Conservation (phyloP, 371 early-diverging fungal species). For the Lichtheimia corymbifera region DNA sequence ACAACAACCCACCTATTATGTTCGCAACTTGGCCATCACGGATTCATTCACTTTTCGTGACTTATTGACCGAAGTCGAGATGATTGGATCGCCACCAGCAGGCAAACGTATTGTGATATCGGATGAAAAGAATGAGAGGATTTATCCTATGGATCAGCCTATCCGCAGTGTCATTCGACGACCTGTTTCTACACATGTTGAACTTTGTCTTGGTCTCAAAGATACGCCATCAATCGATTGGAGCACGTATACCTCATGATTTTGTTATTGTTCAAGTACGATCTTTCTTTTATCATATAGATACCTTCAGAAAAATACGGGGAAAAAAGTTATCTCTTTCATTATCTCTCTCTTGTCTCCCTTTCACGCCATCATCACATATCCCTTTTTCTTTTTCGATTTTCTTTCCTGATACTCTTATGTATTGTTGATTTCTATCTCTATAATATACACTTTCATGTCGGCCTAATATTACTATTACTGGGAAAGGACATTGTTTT, state of each 20-base stretch:
- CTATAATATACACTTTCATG: not conserved
- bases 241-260: constrained; percentile 26
- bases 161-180: constrained; percentile 44
- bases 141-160: constrained; percentile 46
- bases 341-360: not conserved
- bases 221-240: constrained; percentile 50
- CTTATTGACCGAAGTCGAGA: constrained; percentile 41
- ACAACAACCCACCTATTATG: constrained; percentile 26
- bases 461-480: too few species aligned
- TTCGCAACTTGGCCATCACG: constrained; percentile 51
- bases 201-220: constrained; percentile 40
- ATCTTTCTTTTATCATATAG: not conserved
- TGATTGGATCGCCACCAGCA: constrained; percentile 44
- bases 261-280: constrained; percentile 1
- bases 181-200: constrained; percentile 36
- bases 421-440: not conserved
- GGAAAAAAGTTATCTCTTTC: not conserved
- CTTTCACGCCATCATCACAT: not conserved
- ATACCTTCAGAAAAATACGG: constrained; percentile 1
- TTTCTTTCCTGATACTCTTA: not conserved
- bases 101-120: constrained; percentile 50
- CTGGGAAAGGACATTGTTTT: too few species aligned
- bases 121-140: constrained; percentile 33
- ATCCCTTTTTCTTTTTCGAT: not conserved
- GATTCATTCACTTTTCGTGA: constrained; percentile 52